phyloP scores from a whole-genome alignment of 805 yeast species.

The Candida namnaoensis region DNA sequence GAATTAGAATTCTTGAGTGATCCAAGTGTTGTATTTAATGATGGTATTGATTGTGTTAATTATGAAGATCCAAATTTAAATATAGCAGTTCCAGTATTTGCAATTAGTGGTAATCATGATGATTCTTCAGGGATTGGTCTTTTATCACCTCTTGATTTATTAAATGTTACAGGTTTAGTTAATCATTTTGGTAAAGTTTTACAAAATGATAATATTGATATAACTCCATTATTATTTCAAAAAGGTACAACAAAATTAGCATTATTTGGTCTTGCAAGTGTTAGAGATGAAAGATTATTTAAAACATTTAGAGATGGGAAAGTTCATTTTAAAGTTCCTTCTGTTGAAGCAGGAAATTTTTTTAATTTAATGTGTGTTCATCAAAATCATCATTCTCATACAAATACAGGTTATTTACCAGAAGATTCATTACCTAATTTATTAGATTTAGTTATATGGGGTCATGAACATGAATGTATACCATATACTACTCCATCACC shows the following conservation, averaged over 20 bases:
- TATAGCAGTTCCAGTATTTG: constrained; percentile 83
- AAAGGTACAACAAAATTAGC: constrained; percentile 82
- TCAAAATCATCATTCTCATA: constrained; percentile 81
- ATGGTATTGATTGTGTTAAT: constrained; percentile 64
- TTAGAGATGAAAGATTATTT: constrained; percentile 82
- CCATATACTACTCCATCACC: constrained; percentile 47
- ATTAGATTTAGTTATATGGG: constrained; percentile 85
- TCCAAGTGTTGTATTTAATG: constrained; percentile 54
- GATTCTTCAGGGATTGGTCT: constrained; percentile 87
- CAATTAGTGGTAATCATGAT: constrained; percentile 93
- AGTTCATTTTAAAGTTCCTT: constrained; percentile 73
- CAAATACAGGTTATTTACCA: constrained; percentile 76
- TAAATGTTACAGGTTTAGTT: constrained; percentile 72
- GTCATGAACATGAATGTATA: constrained; percentile 94
- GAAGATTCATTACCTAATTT: constrained; percentile 78
- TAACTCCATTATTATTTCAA: constrained; percentile 70
- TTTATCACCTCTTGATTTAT: constrained; percentile 77
- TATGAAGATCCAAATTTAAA: constrained; percentile 89
- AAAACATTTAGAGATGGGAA: constrained; percentile 74
- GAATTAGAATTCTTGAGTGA: constrained; percentile 79
- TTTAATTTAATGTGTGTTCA: constrained; percentile 83
- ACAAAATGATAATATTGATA: constrained; percentile 64
- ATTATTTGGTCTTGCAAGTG: constrained; percentile 80
- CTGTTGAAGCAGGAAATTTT: constrained; percentile 52
- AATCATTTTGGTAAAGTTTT: constrained; percentile 85